Base-by-base conservation (phyloP, 2,329 filamentous ascomycete species). In the Neonectria sp. region DNA sequence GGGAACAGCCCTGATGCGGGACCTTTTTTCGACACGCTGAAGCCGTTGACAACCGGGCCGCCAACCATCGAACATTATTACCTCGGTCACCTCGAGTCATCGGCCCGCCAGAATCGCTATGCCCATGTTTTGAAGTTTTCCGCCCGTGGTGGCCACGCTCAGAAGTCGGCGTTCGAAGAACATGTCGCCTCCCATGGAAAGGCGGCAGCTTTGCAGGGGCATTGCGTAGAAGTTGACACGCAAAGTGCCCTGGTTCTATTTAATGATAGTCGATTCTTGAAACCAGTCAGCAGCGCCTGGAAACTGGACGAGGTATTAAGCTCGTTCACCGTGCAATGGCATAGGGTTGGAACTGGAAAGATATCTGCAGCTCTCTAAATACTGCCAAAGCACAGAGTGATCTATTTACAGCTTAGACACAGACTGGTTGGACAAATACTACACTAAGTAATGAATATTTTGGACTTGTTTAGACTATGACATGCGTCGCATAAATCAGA, bases 61-160 rank as follows among this genome's bases (percentile, higher is more conserved):
- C 60, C 60, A 4, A 57, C 25, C 3, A 49, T 63, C 12, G 24
- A 63, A 4, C 60, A 57, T 27, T 63, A 57, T 15, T 25, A 57
- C 8, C 27, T 63, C 3, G 53, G 45, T 7, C 8, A 40, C 4
- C 24, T 56, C 12, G 53, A 57, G 17, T 12, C 43, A 9, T 45
- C 60, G 9, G 11, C 11, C 15, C 12, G n/a, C 8, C 43, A 58
- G 21, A 52, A 53, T 24, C 35, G 35, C 2, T 45, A 51, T 11
- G 29, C 33, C 9, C 51, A 35, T 6, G 13, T 63, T 63, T 37
- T 52, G 33, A 63, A 57, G 27, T 52, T 57, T 15, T 12, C 60
- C 7, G 48, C 4, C 4, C 27, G 4, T 3, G n/a, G 25, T 4
- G 4, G 8, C 7, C 7, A 29, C 15, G 2, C n/a, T 11, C 48